A percentile compares a stretch with the other conserved stretches of the same genome.
Evolutionary conservation across 192 early-diverging fungal species (phyloP).

Genomic region (Mortierella hygrophila): DNA sequence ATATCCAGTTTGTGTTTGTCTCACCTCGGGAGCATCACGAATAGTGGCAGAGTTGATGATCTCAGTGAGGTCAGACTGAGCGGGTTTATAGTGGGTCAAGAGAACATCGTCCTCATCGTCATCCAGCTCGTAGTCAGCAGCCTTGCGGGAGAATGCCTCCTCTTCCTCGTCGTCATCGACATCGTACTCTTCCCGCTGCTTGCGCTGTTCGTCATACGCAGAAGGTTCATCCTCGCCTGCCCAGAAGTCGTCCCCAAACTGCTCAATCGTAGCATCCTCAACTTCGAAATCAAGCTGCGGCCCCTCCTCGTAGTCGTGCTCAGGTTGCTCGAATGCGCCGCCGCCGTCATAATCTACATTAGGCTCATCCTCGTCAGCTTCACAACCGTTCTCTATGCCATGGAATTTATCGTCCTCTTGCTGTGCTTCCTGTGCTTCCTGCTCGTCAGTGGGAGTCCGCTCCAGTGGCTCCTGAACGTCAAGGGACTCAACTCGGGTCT

Average conservation of each 20-base stretch:
- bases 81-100: not conserved
- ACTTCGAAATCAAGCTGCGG: too few species aligned
- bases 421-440: not conserved
- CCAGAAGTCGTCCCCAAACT: not conserved
- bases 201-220: not conserved
- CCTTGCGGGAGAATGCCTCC: not conserved
- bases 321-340: not conserved
- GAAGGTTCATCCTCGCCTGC: not conserved
- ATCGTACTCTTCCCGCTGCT: not conserved
- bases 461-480: not conserved
- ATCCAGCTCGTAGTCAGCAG: not conserved
- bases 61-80: not conserved
- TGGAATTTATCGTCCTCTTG: not conserved
- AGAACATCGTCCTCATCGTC: not conserved
- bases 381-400: not conserved
- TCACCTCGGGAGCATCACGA: not conserved
- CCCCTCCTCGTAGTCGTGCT: not conserved
- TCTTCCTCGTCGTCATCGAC: not conserved
- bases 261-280: too few species aligned
- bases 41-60: not conserved
- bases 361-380: constrained; percentile 1
- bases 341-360: not conserved
- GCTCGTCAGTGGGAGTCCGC: not conserved
- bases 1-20: not conserved
- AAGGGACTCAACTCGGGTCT: not conserved